Base-by-base conservation (phyloP, 345 rosid genomes). In the Rhodamnia argentea region DNA sequence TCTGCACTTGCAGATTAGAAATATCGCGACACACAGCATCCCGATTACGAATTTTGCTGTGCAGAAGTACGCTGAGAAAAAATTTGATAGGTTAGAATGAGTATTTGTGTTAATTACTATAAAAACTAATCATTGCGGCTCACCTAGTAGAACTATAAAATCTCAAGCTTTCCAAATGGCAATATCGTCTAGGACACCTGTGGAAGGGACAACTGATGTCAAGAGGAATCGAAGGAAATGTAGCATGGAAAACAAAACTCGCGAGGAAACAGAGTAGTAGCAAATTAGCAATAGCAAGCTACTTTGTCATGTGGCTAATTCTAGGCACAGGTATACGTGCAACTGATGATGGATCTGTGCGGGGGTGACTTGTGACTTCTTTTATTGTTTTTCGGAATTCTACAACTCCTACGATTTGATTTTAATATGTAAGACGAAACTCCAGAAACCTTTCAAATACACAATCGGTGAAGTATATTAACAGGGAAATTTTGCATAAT, bases 101-200 rank as follows among this genome's bases (percentile, higher is more conserved):
- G 18, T 20, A 6, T 18, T 20, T 20, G 20, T 8, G 2, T 6
- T 55, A 55, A 20, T 55, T 55, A 3, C 3, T 20, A 3, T 20
- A 8, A 55, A 3, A 55, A 55, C 10, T 6, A 20, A 20, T 55
- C 58, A 55, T 55, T 55, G 4, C 24, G 3, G 24, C 58, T 55
- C 4, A 20, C 58, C 23, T 20, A 18, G 57, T 54, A 6, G 22
- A 18, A 1, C 0, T 47, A 47, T 47, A 47, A 47, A 1, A 1
- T 58, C 7, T 0, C 0, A 0, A 58, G 64, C 0, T 11, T 29
- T 58, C 64, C 14, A 2, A 0, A 0, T 0, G 29, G 29, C 29
- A 12, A 58, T 26, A 0, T 0, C 64, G 11, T 58, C 70, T n/a
- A 59, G 32, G 70, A n/a, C 4, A 13, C 37, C 32, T 59, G 37